Conservation (phyloP, 2,329 filamentous ascomycete species). For the Clonostachys solani region DNA sequence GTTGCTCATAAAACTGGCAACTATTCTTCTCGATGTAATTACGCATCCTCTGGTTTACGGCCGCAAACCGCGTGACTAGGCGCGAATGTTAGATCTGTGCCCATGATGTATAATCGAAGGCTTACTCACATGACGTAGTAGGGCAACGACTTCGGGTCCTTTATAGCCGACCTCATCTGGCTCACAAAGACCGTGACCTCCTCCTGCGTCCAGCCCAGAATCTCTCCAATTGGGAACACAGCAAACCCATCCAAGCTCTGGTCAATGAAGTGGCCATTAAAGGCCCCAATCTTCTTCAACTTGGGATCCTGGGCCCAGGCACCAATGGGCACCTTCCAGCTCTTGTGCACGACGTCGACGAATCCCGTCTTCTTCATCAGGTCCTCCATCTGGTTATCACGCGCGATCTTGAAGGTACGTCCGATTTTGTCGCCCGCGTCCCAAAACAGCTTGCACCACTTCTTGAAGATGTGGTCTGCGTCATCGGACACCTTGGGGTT, state of each 20-base stretch:
- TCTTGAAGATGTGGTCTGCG: constrained; percentile 15
- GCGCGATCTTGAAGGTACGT: constrained; percentile 13
- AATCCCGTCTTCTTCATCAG: constrained; percentile 23
- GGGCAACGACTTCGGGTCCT: background rate
- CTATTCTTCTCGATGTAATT: no score
- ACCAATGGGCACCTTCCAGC: constrained; percentile 32
- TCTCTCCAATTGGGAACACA: constrained; percentile 14
- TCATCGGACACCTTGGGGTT: constrained; percentile 6
- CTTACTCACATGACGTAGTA: constrained; percentile 1
- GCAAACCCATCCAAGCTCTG: constrained; percentile 23
- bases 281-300: constrained; percentile 32
- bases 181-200: constrained; percentile 14
- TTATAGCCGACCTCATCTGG: constrained; percentile 9
- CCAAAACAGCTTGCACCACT: constrained; percentile 19
- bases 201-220: constrained; percentile 18
- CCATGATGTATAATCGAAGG: background rate
- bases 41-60: background rate
- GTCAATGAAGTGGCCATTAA: constrained; percentile 20
- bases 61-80: background rate
- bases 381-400: constrained; percentile 10
- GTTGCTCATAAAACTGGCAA: no score
- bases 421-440: constrained; percentile 17
- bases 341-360: constrained; percentile 20
- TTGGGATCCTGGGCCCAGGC: constrained; percentile 35
- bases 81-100: background rate